These are phyloP conservation scores for Yamadazyma kanchanaburiensis DNA, from an alignment of 1,139 yeast genomes.

Conservation along the genomic window DNA sequence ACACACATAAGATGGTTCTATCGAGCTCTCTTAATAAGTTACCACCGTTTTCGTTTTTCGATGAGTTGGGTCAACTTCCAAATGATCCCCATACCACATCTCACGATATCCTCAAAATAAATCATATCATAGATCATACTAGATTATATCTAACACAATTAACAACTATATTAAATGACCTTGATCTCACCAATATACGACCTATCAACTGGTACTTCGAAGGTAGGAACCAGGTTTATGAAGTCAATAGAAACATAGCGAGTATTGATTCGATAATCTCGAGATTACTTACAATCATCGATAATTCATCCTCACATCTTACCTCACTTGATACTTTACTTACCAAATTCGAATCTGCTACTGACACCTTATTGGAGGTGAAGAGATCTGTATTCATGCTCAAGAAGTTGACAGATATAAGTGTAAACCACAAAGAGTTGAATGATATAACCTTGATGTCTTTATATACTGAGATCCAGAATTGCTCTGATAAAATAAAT, in stretches of 20 bases:
- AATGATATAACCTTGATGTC: constrained; percentile 49
- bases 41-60: constrained; percentile 31
- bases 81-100: constrained; percentile 18
- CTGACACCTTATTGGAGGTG: constrained; percentile 39
- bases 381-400: constrained; percentile 33
- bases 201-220: constrained; percentile 46
- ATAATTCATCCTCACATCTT: constrained; percentile 16
- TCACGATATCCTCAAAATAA: constrained; percentile 31
- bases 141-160: constrained; percentile 23
- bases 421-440: constrained; percentile 59
- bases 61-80: constrained; percentile 24
- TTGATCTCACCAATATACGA: constrained; percentile 6
- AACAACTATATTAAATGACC: constrained; percentile 14
- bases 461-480: constrained; percentile 48
- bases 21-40: constrained; percentile 13
- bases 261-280: constrained; percentile 47
- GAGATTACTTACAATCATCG: constrained; percentile 29
- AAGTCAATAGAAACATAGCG: constrained; percentile 34
- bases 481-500: constrained; percentile 38
- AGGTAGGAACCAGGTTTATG: constrained; percentile 41
- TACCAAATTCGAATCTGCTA: constrained; percentile 29
- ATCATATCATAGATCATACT: constrained; percentile 31
- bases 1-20: too few species aligned
- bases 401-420: constrained; percentile 48
- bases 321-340: constrained; percentile 13